phyloP scores from a whole-genome alignment of 306 rosid species.

The Sindora glabra region DNA sequence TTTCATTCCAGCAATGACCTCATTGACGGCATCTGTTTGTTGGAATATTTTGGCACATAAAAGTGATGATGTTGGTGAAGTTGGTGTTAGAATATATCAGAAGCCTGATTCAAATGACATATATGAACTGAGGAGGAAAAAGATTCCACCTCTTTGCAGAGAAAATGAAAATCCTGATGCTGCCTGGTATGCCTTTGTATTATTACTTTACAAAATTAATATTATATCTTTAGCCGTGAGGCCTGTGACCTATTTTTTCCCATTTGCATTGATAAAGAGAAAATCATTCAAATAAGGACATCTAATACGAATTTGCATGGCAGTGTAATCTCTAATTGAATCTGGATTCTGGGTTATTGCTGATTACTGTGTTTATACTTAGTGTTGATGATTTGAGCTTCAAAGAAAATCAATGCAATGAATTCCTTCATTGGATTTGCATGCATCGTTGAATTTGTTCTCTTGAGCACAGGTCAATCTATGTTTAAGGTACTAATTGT shows the following conservation, averaged over 20 bases:
- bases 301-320: constrained; percentile 3
- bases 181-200: constrained; percentile 55
- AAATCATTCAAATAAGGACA: background rate
- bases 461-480: no score
- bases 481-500: background rate
- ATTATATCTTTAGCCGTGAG: background rate
- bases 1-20: constrained; percentile 62
- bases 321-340: background rate
- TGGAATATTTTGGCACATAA: constrained; percentile 96
- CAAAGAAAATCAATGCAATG: background rate
- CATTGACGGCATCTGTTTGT: constrained; percentile 65
- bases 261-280: background rate
- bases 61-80: constrained; percentile 78
- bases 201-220: constrained; percentile 17
- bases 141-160: constrained; percentile 75
- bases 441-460: background rate
- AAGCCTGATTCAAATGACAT: constrained; percentile 84
- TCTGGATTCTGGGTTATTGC: background rate
- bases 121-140: constrained; percentile 74
- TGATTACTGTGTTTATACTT: background rate
- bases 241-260: background rate
- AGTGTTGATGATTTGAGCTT: background rate
- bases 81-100: constrained; percentile 86
- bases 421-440: background rate
- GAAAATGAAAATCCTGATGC: constrained; percentile 91